These are phyloP conservation scores for Vigna unguiculata DNA, from an alignment of 306 rosid genomes.

Conservation along the genomic window DNA sequence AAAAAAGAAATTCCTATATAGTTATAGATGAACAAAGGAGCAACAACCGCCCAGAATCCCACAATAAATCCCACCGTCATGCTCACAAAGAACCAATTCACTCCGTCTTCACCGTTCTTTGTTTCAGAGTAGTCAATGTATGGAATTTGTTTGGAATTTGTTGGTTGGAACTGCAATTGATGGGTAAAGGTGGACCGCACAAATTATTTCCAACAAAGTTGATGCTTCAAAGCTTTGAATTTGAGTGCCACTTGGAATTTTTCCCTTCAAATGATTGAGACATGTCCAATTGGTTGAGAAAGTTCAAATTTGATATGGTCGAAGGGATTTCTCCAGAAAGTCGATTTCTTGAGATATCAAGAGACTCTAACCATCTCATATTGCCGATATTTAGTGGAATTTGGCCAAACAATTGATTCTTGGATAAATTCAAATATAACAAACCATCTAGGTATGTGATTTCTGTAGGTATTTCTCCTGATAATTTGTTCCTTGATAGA, in stretches of 20 bases:
- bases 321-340: conserved; percentile 45
- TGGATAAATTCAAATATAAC: conserved; percentile 40
- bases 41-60: too few relatives aligned
- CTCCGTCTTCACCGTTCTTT: background rate
- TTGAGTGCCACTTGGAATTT: conserved; percentile 46
- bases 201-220: conserved; percentile 37
- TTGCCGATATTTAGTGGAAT: conserved; percentile 41
- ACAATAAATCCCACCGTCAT: too few relatives aligned
- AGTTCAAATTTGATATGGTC: conserved; percentile 34
- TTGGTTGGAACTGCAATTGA: too few relatives aligned
- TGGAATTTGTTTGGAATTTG: too few relatives aligned
- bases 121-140: too few relatives aligned
- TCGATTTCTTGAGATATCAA: conserved; percentile 44
- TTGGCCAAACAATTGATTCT: conserved; percentile 33
- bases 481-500: too few relatives aligned
- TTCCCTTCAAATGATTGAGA: conserved; percentile 46
- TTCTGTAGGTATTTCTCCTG: background rate
- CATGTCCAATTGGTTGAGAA: conserved; percentile 39
- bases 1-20: too few relatives aligned
- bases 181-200: conserved; percentile 28
- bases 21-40: too few relatives aligned
- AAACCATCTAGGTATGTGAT: background rate
- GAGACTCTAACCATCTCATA: background rate
- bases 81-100: conserved; percentile 40
- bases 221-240: conserved; percentile 43